A percentile compares a stretch with the other conserved stretches of the same genome.
These are phyloP conservation scores for Zygotorulaspora florentina DNA, from an alignment of 805 yeast genomes.

Conservation along the genomic window DNA sequence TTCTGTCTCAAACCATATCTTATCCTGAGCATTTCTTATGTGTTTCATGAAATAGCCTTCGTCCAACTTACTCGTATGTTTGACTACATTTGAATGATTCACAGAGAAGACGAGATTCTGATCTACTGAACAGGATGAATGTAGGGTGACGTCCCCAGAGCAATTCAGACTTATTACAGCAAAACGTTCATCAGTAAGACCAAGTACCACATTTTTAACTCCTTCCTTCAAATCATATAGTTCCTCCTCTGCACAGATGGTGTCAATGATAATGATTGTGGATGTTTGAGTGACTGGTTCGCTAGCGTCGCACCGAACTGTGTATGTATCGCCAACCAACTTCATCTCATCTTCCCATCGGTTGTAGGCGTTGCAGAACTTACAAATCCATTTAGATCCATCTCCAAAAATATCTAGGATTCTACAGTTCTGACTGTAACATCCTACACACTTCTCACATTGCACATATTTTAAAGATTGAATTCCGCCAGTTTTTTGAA, in stretches of 20 bases:
- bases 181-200: background rate
- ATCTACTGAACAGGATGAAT: background rate
- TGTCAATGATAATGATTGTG: constrained; percentile 12
- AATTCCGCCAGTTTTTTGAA: background rate
- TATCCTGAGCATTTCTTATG: background rate
- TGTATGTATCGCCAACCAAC: background rate
- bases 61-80: constrained; percentile 7
- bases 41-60: constrained; percentile 10
- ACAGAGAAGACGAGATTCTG: constrained; percentile 4
- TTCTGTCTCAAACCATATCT: constrained; percentile 2
- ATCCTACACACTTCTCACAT: constrained; percentile 7
- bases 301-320: background rate
- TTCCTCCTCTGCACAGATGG: constrained; percentile 8
- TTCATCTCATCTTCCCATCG: constrained; percentile 3
- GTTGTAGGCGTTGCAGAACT: constrained; percentile 16
- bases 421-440: constrained; percentile 1
- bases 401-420: constrained; percentile 1
- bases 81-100: constrained; percentile 6
- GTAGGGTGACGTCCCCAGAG: constrained; percentile 7
- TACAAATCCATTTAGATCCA: constrained; percentile 14
- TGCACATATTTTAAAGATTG: background rate
- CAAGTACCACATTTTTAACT: background rate
- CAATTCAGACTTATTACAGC: constrained; percentile 5
- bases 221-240: constrained; percentile 6
- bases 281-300: background rate